Percentiles rank a stretch among this genome's conserved stretches.
phyloP scores from a whole-genome alignment of 805 yeast species.

The Spathaspora hagerdaliae region DNA sequence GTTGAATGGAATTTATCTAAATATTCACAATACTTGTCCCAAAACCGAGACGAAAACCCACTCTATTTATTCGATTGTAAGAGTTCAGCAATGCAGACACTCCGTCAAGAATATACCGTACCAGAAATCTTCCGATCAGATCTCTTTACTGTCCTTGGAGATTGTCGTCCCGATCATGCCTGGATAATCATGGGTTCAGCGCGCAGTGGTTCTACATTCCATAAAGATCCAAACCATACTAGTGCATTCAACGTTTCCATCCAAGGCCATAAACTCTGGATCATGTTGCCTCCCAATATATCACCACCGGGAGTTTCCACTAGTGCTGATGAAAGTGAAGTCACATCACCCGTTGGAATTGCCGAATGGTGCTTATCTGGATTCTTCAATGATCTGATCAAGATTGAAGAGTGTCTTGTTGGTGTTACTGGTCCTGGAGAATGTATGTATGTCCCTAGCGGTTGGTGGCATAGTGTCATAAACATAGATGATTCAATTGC shows the following conservation, averaged over 20 bases:
- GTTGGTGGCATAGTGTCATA: conserved; percentile 97
- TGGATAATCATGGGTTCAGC: conserved; percentile 87
- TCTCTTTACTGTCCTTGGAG: conserved; percentile 52
- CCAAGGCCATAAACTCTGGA: conserved; percentile 77
- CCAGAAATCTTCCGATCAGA: conserved; percentile 60
- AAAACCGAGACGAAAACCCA: conserved; percentile 78
- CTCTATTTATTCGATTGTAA: conserved; percentile 81
- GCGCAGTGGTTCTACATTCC: conserved; percentile 85
- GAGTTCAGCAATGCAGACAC: conserved; percentile 58
- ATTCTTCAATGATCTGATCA: conserved; percentile 66
- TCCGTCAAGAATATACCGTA: conserved; percentile 48
- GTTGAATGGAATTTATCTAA: conserved; percentile 71
- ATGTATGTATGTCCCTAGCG: conserved; percentile 86
- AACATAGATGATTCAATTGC: conserved; percentile 82
- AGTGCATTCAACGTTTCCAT: conserved; percentile 87
- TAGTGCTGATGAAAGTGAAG: conserved; percentile 76
- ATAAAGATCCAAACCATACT: conserved; percentile 88
- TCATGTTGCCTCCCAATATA: conserved; percentile 76
- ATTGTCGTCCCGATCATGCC: conserved; percentile 81
- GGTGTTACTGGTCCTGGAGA: conserved; percentile 81
- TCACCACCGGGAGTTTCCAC: conserved; percentile 86
- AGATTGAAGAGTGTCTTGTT: conserved; percentile 54
- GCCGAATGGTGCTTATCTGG: conserved; percentile 91
- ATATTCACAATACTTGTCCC: conserved; percentile 56
- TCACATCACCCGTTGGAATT: conserved; percentile 85